A percentile compares a stretch with the other conserved stretches of the same genome.
phyloP scores from a whole-genome alignment of 2,329 filamentous ascomycete species.

The Arthroderma uncinatum region DNA sequence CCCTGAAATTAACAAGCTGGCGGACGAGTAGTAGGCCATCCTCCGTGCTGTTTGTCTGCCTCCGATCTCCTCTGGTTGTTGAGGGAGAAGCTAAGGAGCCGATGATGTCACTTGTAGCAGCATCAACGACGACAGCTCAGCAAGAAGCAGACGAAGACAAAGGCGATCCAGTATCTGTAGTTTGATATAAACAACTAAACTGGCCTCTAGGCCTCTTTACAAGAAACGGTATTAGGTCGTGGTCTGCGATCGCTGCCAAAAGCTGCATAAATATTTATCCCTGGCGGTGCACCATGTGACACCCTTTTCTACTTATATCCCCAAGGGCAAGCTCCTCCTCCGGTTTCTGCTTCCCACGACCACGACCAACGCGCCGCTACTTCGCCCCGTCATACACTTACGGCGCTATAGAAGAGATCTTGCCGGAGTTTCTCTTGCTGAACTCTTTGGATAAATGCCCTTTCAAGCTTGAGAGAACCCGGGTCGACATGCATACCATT shows the following conservation, averaged over 20 bases:
- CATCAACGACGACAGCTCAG: not conserved
- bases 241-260: no score
- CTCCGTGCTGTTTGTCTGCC: not conserved
- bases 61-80: not conserved
- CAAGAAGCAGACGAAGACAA: not conserved
- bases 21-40: not conserved
- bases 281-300: not conserved
- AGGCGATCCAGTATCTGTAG: not conserved
- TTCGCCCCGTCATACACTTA: not conserved
- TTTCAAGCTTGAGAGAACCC: not conserved
- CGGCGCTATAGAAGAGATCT: not conserved
- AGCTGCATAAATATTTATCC: not conserved
- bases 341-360: not conserved
- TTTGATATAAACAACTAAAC: no score
- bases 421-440: not conserved
- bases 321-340: not conserved
- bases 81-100: not conserved
- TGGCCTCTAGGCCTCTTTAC: no score
- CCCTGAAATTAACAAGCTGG: not conserved
- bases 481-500: not conserved
- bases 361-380: not conserved
- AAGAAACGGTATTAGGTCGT: no score
- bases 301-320: not conserved
- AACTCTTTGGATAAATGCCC: not conserved
- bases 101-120: slow-evolving; percentile 2